Base-by-base conservation (phyloP, 2,329 filamentous ascomycete genomes). In the Raffaelea arxii region DNA sequence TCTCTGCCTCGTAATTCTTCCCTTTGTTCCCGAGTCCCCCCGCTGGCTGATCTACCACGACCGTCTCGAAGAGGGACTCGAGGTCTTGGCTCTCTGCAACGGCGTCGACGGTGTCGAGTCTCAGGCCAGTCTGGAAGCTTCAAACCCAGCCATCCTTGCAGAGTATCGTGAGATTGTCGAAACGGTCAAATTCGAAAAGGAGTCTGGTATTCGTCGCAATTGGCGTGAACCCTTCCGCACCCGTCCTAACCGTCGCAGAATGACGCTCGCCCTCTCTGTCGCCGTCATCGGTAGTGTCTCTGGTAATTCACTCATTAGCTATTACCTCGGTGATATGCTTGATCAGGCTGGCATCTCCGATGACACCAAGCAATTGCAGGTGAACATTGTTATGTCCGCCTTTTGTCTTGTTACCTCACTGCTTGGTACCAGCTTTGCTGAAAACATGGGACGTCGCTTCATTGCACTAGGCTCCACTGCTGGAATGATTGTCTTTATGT, bases 61-160 rank as follows among this genome's bases (percentile, higher is more conserved):
- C 19, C 48, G 50, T 39, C 48, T 57, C 27, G 53, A 57, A 4
- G 59, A 63, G 30, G 60, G 59, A 2, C 46, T 60, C 4, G 46
- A 56, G 16, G 60, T 65, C 0, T 57, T 74, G 0, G 63, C 66
- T 1, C 58, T 62, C 46, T 64, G 65, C 35, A 63, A 71, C 32
- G 62, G 65, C 7, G 44, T 30, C 5, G 35, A 45, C 22, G 40
- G 41, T 11, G 25, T 16, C 9, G 27, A 30, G 27, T n/a, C n/a
- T n/a, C n/a, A n/a, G n/a, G n/a, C n/a, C n/a, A n/a, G n/a, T n/a
- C n/a, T n/a, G n/a, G n/a, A n/a, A n/a, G n/a, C n/a, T n/a, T n/a
- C n/a, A n/a, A 30, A 48, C 19, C 39, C 39, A 23, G 19, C 44
- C 2, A 41, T 46, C 9, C 36, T 39, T 22, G 38, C 43, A 12